These are phyloP conservation scores for Kwoniella botswanensis DNA, from an alignment of 768 basidiomycete species.

Conservation along the genomic window DNA sequence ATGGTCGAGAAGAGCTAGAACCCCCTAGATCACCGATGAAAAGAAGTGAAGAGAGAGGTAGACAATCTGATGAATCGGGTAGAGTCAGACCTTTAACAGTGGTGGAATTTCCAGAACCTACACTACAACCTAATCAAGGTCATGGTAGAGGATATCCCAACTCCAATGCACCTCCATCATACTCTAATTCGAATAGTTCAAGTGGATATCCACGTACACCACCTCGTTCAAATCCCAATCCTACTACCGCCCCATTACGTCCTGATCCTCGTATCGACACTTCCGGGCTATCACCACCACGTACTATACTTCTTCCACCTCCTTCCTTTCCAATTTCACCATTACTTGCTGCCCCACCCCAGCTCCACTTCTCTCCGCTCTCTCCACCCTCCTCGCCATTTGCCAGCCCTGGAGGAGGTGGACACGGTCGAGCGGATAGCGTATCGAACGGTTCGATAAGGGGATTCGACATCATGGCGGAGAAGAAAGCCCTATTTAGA, in stretches of 20 bases:
- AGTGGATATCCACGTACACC: constrained; percentile 16
- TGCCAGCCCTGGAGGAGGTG: background rate
- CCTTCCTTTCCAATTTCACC: constrained; percentile 45
- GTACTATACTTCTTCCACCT: constrained; percentile 28
- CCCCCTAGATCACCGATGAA: constrained; percentile 17
- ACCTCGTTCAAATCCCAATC: constrained; percentile 10
- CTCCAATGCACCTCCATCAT: background rate
- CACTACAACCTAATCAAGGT: constrained; percentile 14
- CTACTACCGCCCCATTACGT: background rate
- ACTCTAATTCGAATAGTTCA: background rate
- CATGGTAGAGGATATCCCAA: constrained; percentile 22
- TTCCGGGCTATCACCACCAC: constrained; percentile 14
- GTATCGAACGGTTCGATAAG: constrained; percentile 29
- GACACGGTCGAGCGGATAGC: background rate
- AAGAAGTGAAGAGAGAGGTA: background rate
- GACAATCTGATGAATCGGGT: constrained; percentile 19
- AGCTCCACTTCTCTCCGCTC: constrained; percentile 23
- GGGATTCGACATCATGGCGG: constrained; percentile 42
- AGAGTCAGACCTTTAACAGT: constrained; percentile 24
- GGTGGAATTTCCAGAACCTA: constrained; percentile 32
- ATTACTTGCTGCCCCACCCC: constrained; percentile 40
- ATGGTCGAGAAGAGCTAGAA: constrained; percentile 3
- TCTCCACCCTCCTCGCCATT: constrained; percentile 35
- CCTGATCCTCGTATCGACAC: constrained; percentile 18
- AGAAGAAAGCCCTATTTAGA: constrained; percentile 51